Percentiles rank a stretch among this genome's conserved stretches.
Conservation (phyloP, 805 yeast genomes). For the Priceomyces carsonii region DNA sequence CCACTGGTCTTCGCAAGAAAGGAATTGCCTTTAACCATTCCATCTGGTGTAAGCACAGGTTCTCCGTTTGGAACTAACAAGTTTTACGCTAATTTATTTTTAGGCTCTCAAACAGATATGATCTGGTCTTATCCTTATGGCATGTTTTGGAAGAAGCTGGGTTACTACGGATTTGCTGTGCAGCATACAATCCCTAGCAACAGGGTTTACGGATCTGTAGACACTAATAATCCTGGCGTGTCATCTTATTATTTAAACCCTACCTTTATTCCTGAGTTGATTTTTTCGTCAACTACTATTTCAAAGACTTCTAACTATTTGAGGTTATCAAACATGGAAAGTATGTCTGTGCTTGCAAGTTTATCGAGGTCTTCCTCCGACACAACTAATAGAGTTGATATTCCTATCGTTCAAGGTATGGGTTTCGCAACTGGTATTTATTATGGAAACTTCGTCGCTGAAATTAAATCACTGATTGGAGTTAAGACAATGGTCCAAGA, state of each 20-base stretch:
- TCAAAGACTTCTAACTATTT: constrained; percentile 36
- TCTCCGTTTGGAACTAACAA: constrained; percentile 67
- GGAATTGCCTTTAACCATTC: constrained; percentile 45
- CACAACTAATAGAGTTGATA: constrained; percentile 40
- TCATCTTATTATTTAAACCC: constrained; percentile 58
- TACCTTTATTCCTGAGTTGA: constrained; percentile 51
- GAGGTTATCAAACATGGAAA: constrained; percentile 47
- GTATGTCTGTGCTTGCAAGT: constrained; percentile 52
- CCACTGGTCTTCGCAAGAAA: constrained; percentile 46
- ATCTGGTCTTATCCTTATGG: constrained; percentile 70
- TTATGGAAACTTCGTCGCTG: constrained; percentile 50
- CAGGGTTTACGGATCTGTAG: constrained; percentile 47
- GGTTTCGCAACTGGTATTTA: constrained; percentile 76
- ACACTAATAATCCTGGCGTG: constrained; percentile 42
- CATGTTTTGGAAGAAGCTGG: constrained; percentile 50
- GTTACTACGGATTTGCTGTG: constrained; percentile 60
- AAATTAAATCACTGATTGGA: constrained; percentile 29
- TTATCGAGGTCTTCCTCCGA: constrained; percentile 31
- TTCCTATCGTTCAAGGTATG: constrained; percentile 78
- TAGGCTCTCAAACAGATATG: constrained; percentile 54
- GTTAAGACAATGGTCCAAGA: constrained; percentile 22
- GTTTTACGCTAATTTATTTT: constrained; percentile 66
- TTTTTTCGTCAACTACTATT: constrained; percentile 56
- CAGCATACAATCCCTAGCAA: constrained; percentile 52
- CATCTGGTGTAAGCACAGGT: constrained; percentile 46